Evolutionary conservation across 768 basidiomycete species (phyloP), one percentile per base, ranked within the genome.

Genomic region (Tylopilus vinaceipallidus): DNA sequence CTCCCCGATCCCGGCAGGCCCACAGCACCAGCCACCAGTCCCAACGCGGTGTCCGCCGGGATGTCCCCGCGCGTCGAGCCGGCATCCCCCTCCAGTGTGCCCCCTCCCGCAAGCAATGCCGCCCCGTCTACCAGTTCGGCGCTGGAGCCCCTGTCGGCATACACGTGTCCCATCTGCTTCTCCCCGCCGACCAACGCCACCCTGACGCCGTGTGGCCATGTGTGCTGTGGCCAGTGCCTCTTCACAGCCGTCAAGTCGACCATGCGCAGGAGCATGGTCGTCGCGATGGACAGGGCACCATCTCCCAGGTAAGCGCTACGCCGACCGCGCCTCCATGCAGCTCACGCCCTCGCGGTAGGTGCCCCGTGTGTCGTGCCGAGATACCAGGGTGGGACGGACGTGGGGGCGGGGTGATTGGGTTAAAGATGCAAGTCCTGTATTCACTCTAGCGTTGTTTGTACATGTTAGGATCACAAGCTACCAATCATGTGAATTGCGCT

Each of bases 101-200:
- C 42, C 9, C 42, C 30, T 13, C 14, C 39, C 14, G 23, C 22
- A 17, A n/a, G 27, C 4, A 13, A n/a, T n/a, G n/a, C n/a, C n/a
- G n/a, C 26, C 33, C 23, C 40, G 0, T 19, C 43, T 6, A 39
- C 44, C 9, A 24, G 49, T 1, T 22, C 55, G 1, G 7, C 40
- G 2, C 50, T 56, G 7, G 65, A 66, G 36, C 71, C 69, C 1
- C 73, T 88, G 14, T 75, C 83, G 0, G 68, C 75, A n/a, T 90
- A 88, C 62, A 80, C 78, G 0, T 90, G 89, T 60, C 89, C 89
- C 10, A 85, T 91, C 52, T 91, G 89, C 61, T 88, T 89, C 73
- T 82, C 74, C 34, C 78, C 85, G 0, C 88, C 88, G 1, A 80
- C 80, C 1, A 82, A 87, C 52, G 85, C 89, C 5, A 86, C 87